Evolutionary conservation across 2,329 filamentous ascomycete species (phyloP), one percentile per base, ranked within the genome.

Genomic region (Macrophomina phaseolina): DNA sequence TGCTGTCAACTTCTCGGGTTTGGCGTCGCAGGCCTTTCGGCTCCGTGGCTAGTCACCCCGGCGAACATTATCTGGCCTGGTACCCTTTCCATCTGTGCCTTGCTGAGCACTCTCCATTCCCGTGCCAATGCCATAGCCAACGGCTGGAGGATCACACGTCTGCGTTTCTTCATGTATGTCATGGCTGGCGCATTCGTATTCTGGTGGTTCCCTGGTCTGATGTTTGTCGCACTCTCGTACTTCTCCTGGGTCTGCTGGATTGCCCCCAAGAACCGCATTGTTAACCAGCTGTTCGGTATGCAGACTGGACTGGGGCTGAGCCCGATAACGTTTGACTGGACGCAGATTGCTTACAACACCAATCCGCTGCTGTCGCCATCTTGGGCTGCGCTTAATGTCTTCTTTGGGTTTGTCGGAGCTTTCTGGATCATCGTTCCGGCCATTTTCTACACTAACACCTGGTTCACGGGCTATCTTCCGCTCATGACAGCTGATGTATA

Each of bases 401-500:
- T 79, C 69, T 81, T 78, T 76, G 72, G 82, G 9, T 73, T 82
- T 23, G 79, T 79, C 0, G 71, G 81, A 53, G 81, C 81, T 67
- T 82, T 79, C 70, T 81, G 78, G 78, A 73, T 82, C 18, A 72
- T 82, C 16, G 79, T 79, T 6, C 80, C 80, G 3, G 73, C 79
- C 0, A 64, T 83, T 0, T 82, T 82, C 69, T 83, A 82, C 67
- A 81, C 88, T 36, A 90, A 89, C 53, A 84, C 86, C 68, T 82
- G 81, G 80, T 79, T 78, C 69, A 80, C 87, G 5, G 38, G 66
- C 69, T 30, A 67, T 8, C 38, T 67, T 1, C 65, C 65, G 6
- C 48, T 67, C 38, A 62, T 67, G 56, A 53, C 56, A 16, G 48
- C 65, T 5, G 49, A 55, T n/a, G 58, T 69, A 28, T 92, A 91